Percentiles rank a stretch among this genome's conserved stretches.
Conservation (phyloP, 495 filamentous ascomycete genomes). For the Peziza echinospora region DNA sequence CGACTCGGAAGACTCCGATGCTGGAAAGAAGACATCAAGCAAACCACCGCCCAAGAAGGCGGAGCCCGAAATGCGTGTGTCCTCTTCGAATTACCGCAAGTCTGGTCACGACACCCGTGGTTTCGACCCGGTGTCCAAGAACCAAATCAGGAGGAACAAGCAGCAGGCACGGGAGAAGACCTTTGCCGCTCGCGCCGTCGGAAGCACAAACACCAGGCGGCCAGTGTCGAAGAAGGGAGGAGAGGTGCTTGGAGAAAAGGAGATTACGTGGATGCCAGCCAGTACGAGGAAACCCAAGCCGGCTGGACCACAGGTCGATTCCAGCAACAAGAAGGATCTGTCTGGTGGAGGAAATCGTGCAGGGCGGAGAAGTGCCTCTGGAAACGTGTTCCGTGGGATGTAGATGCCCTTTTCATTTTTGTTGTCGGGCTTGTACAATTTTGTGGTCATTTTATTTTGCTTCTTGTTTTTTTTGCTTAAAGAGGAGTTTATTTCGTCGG, state of each 20-base stretch:
- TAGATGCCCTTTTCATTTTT: too few species aligned
- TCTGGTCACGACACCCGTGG: constrained; percentile 27
- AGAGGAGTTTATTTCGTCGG: too few species aligned
- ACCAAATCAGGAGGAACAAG: constrained; percentile 23
- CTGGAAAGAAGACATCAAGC: background rate
- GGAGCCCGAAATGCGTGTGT: constrained; percentile 45
- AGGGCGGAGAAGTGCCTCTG: constrained; percentile 44
- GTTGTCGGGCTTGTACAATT: too few species aligned
- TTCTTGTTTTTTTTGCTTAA: too few species aligned
- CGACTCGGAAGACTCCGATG: background rate
- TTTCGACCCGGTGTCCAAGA: constrained; percentile 8
- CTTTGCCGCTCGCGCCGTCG: constrained; percentile 41
- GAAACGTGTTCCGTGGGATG: constrained; percentile 38
- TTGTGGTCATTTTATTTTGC: too few species aligned
- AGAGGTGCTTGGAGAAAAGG: constrained; percentile 57
- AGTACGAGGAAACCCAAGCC: constrained; percentile 32
- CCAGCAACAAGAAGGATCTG: constrained; percentile 9
- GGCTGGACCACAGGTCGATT: constrained; percentile 12
- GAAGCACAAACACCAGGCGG: constrained; percentile 18
- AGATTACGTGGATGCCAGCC: constrained; percentile 60
- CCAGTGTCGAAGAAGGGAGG: constrained; percentile 27
- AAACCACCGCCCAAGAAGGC: constrained; percentile 3
- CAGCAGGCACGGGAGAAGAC: constrained; percentile 31
- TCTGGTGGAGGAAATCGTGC: constrained; percentile 24
- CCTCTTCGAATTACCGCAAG: constrained; percentile 37